Conservation (phyloP, 2,329 filamentous ascomycete species). For the Clonostachys chloroleuca region DNA sequence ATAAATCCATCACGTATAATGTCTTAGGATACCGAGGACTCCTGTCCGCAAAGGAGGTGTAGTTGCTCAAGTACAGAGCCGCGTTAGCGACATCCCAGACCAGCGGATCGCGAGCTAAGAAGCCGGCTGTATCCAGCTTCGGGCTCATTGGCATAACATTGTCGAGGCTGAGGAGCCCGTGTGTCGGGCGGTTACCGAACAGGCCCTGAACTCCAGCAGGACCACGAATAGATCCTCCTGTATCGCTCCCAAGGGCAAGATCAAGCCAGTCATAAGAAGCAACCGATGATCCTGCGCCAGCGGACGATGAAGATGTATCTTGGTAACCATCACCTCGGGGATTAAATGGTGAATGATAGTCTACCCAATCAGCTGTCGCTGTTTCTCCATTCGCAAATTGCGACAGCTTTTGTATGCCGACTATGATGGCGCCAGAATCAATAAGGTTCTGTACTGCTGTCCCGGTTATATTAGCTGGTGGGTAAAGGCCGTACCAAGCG, state of each 20-base stretch:
- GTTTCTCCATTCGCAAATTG: slow-evolving; percentile 32
- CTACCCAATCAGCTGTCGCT: slow-evolving; percentile 39
- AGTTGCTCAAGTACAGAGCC: slow-evolving; percentile 24
- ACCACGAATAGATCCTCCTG: slow-evolving; percentile 37
- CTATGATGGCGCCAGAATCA: slow-evolving; percentile 47
- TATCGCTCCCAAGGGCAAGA: slow-evolving; percentile 18
- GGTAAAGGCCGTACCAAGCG: slow-evolving; percentile 51
- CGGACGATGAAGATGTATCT: slow-evolving; percentile 14
- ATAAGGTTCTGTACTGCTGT: slow-evolving; percentile 50
- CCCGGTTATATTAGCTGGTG: slow-evolving; percentile 38
- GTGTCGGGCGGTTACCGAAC: slow-evolving; percentile 38
- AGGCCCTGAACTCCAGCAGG: slow-evolving; percentile 40
- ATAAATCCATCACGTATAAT: no score
- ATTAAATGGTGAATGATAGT: slow-evolving; percentile 17
- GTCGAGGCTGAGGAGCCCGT: slow-evolving; percentile 29
- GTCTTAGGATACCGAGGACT: slow-evolving; percentile 17
- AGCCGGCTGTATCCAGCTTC: slow-evolving; percentile 36
- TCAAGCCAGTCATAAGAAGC: slow-evolving; percentile 21
- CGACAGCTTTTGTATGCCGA: slow-evolving; percentile 39
- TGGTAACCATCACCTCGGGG: slow-evolving; percentile 19
- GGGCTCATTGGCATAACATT: slow-evolving; percentile 33
- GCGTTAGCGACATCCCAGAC: slow-evolving; percentile 24
- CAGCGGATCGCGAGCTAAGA: slow-evolving; percentile 27
- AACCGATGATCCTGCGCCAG: slow-evolving; percentile 15
- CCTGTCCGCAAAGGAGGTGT: slow-evolving; percentile 16